Evolutionary conservation across 768 basidiomycete species (phyloP).

Genomic region (Lepiota venenata): DNA sequence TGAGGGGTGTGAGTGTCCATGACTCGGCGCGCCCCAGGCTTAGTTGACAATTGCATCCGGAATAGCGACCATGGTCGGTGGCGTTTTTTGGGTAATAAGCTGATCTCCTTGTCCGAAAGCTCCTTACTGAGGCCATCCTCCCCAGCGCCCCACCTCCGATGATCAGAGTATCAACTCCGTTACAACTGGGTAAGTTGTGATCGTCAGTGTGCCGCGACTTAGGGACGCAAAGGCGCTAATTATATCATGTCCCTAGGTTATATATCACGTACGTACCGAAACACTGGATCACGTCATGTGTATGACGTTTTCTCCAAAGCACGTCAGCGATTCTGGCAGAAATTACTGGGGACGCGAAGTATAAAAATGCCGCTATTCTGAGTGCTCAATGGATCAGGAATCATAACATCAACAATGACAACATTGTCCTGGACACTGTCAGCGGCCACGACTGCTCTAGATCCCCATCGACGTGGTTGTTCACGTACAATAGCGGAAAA

Average conservation of each 20-base stretch:
- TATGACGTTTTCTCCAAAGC: slow-evolving; percentile 20
- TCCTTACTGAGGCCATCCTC: background rate
- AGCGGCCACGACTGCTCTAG: slow-evolving; percentile 43
- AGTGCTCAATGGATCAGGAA: slow-evolving; percentile 47
- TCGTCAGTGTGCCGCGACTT: background rate
- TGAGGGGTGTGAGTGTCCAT: slow-evolving; percentile 32
- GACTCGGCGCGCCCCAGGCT: background rate
- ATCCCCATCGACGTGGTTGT: slow-evolving; percentile 42
- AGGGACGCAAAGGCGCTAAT: background rate
- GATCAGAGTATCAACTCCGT: slow-evolving; percentile 46
- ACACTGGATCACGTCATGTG: background rate
- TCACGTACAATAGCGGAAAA: slow-evolving; percentile 56
- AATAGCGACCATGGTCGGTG: slow-evolving; percentile 47
- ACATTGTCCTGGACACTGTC: slow-evolving; percentile 46
- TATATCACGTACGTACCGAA: slow-evolving; percentile 33
- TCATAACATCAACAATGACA: slow-evolving; percentile 37
- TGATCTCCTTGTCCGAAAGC: background rate
- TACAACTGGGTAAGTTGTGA: slow-evolving; percentile 40
- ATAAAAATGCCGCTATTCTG: slow-evolving; percentile 41
- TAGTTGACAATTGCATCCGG: background rate
- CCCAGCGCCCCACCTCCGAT: slow-evolving; percentile 38
- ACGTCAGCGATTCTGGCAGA: slow-evolving; percentile 49
- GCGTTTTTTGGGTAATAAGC: slow-evolving; percentile 48
- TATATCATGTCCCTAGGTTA: slow-evolving; percentile 21
- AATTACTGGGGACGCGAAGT: slow-evolving; percentile 39